These are phyloP conservation scores for Daldinia bambusicola DNA, from an alignment of 495 filamentous ascomycete species.

Conservation along the genomic window DNA sequence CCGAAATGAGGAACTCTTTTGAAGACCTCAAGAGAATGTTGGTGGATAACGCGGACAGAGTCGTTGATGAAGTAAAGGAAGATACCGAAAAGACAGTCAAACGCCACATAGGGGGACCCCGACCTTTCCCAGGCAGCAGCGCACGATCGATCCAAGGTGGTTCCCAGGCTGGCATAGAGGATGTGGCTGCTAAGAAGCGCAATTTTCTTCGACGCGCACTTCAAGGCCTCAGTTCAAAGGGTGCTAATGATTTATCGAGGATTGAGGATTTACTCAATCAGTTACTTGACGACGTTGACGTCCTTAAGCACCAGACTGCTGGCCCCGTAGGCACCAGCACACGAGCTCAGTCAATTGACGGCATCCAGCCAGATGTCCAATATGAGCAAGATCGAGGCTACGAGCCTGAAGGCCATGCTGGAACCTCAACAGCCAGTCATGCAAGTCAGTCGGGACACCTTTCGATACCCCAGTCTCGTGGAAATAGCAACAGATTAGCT, in stretches of 20 bases:
- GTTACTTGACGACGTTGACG: slow-evolving; percentile 89
- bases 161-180: slow-evolving; percentile 76
- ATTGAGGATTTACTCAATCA: slow-evolving; percentile 97
- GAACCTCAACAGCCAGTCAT: slow-evolving; percentile 75
- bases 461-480: slow-evolving; percentile 72
- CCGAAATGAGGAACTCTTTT: slow-evolving; percentile 97
- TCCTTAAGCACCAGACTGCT: slow-evolving; percentile 73
- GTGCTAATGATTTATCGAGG: slow-evolving; percentile 84
- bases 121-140: slow-evolving; percentile 77
- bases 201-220: slow-evolving; percentile 92
- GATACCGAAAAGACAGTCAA: slow-evolving; percentile 86
- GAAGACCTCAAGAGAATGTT: slow-evolving; percentile 96
- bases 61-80: slow-evolving; percentile 83
- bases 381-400: slow-evolving; percentile 73
- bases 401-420: slow-evolving; percentile 84
- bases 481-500: slow-evolving; percentile 65
- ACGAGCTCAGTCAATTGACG: slow-evolving; percentile 61
- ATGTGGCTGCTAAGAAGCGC: slow-evolving; percentile 79
- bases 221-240: slow-evolving; percentile 86
- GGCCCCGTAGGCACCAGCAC: slow-evolving; percentile 51
- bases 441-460: slow-evolving; percentile 80
- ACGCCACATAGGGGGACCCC: slow-evolving; percentile 84
- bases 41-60: slow-evolving; percentile 81
- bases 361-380: slow-evolving; percentile 65
- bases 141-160: slow-evolving; percentile 64